A percentile compares a stretch with the other conserved stretches of the same genome.
Evolutionary conservation across 129 eudicot species (phyloP).

Genomic region (Escallonia herrerae): DNA sequence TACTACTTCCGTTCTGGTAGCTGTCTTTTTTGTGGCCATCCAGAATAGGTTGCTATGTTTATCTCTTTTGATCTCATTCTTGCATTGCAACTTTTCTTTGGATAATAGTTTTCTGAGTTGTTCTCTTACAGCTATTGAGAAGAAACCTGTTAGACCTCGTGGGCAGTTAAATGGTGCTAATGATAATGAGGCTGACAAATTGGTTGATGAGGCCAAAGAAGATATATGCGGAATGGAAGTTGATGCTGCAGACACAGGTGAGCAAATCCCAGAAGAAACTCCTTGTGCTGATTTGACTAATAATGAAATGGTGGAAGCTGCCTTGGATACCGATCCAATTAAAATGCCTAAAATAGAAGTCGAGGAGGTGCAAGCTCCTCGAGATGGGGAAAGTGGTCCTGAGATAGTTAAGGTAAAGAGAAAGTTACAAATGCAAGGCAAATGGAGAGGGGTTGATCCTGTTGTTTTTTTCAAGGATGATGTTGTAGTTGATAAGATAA

Average conservation of each 20-base stretch:
- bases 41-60: not conserved
- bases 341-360: constrained; percentile 27
- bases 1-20: no score
- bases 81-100: not conserved
- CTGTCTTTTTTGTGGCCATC: no score
- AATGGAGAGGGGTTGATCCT: constrained; percentile 97
- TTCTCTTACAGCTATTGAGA: constrained; percentile 45
- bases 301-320: constrained; percentile 32
- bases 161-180: constrained; percentile 12
- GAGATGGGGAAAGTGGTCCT: constrained; percentile 25
- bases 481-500: constrained; percentile 45
- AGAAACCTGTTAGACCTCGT: constrained; percentile 29
- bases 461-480: constrained; percentile 67
- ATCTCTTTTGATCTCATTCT: not conserved
- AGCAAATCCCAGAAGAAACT: constrained; percentile 12
- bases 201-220: constrained; percentile 22
- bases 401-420: constrained; percentile 58
- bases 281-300: constrained; percentile 20
- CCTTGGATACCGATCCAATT: constrained; percentile 33
- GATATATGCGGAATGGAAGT: constrained; percentile 25
- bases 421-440: constrained; percentile 89
- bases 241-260: constrained; percentile 21
- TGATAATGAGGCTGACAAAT: constrained; percentile 19
- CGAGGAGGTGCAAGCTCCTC: constrained; percentile 23
- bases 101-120: constrained; percentile 7